A percentile compares a stretch with the other conserved stretches of the same genome.
These are phyloP conservation scores for Trypanosoma scelopori DNA, from an alignment of 208 protist species.

Conservation along the genomic window DNA sequence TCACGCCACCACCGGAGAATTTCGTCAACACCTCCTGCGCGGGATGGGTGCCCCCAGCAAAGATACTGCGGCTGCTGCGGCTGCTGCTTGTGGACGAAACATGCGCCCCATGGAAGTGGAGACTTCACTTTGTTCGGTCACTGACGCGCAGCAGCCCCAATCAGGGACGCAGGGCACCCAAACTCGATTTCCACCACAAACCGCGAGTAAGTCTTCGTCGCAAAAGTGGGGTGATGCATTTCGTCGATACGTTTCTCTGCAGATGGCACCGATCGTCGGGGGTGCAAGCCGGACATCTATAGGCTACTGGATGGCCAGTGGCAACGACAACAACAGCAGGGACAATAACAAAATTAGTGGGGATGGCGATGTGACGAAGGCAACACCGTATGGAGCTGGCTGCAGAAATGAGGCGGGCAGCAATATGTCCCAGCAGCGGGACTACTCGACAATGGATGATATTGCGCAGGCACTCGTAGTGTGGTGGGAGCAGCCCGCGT, in stretches of 20 bases:
- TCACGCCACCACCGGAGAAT: neutral
- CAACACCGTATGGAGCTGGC: neutral
- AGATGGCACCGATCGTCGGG: conserved; percentile 17
- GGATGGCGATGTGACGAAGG: neutral
- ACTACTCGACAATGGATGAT: conserved; percentile 20
- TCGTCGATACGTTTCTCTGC: conserved; percentile 10
- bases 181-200: too few species aligned
- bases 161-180: too few species aligned
- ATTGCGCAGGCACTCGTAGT: conserved; percentile 23
- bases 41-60: neutral
- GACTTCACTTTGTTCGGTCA: neutral
- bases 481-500: conserved; percentile 26
- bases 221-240: conserved; percentile 3
- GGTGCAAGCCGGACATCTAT: neutral
- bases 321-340: neutral
- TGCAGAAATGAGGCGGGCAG: neutral
- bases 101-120: neutral
- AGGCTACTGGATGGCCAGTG: neutral
- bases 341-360: neutral
- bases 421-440: neutral
- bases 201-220: neutral
- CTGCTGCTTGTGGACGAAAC: too few species aligned
- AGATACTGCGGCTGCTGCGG: too few species aligned
- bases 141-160: too few species aligned
- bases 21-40: conserved; percentile 8